Base-by-base conservation (phyloP, 2,329 filamentous ascomycete species). In the Endocalyx cinctus region DNA sequence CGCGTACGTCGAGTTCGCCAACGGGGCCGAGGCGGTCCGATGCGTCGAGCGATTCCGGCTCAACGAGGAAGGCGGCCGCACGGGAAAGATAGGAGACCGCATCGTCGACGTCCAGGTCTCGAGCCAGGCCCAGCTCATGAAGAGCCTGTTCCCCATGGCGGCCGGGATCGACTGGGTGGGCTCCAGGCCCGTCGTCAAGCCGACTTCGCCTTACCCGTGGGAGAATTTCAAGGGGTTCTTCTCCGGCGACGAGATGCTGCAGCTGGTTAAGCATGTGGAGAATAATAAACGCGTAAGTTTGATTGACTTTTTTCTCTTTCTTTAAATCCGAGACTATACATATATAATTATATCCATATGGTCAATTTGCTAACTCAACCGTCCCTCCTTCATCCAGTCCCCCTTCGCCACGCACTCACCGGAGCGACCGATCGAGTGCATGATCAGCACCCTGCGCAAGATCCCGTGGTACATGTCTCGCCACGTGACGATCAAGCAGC, bases 201-300 rank as follows among this genome's bases (percentile, higher is more conserved):
- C 72, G 33, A 45, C 54, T 10, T 40, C 44, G 2, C n/a, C 45
- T 27, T 56, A 67, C 46, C 60, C 69, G 5, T 70, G 70, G 67
- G 59, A 63, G 12, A 67, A 66, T 26, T 82, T 81, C 57, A 72
- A 72, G 41, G 70, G 74, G 10, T 82, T 83, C 46, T 58, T 82
- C 19, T 71, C 69, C 1, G 64, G 67, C 17, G 79, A 83, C 52
- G 78, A 83, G 55, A 68, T 82, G 63, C 66, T 69, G 1, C 75
- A 81, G 72, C 63, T 82, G 8, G 62, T 72, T 34, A 80, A 80
- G 59, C 76, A 81, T 51, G 74, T 77, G 4, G 77, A 82, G 48
- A 65, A 70, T 3, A 74, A 77, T 3, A 66, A 73, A 37, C 70
- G 77, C n/a, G 78, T 81, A 62, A 63, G 74, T 70, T 14, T 12